phyloP scores from a whole-genome alignment of 116 monocot species.

The Dioscorea cayenensis region DNA sequence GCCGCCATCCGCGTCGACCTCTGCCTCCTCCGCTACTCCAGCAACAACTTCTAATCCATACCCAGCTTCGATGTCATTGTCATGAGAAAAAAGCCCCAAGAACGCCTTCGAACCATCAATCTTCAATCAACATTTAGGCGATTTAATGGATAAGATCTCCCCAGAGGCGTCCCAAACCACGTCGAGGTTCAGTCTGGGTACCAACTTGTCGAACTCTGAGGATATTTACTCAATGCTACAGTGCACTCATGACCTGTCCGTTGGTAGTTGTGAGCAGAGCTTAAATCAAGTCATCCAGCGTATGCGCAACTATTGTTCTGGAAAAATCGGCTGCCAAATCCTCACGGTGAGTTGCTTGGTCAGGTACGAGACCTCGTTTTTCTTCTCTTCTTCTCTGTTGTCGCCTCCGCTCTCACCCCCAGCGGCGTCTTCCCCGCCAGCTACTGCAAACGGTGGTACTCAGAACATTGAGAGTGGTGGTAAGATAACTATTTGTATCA shows the following conservation, averaged over 20 bases:
- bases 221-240: constrained; percentile 18
- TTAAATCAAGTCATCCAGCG: too few relatives aligned
- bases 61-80: too few relatives aligned
- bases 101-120: background rate
- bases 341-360: constrained; percentile 10
- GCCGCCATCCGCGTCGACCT: too few relatives aligned
- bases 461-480: background rate
- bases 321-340: constrained; percentile 11
- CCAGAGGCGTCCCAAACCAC: constrained; percentile 7
- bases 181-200: too few relatives aligned
- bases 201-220: too few relatives aligned
- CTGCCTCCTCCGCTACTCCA: constrained; percentile 14
- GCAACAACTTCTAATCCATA: constrained; percentile 1
- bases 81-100: too few relatives aligned
- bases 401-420: background rate
- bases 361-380: constrained; percentile 14
- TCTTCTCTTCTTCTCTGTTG: background rate
- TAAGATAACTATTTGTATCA: background rate
- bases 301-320: background rate
- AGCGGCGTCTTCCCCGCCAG: background rate
- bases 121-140: background rate
- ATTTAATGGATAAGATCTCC: background rate
- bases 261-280: constrained; percentile 7
- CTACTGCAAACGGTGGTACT: background rate
- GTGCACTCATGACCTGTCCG: constrained; percentile 25